Percentiles rank a stretch among this genome's conserved stretches.
Conservation (phyloP, 192 early-diverging fungal genomes). For the Coemansia sp. region DNA sequence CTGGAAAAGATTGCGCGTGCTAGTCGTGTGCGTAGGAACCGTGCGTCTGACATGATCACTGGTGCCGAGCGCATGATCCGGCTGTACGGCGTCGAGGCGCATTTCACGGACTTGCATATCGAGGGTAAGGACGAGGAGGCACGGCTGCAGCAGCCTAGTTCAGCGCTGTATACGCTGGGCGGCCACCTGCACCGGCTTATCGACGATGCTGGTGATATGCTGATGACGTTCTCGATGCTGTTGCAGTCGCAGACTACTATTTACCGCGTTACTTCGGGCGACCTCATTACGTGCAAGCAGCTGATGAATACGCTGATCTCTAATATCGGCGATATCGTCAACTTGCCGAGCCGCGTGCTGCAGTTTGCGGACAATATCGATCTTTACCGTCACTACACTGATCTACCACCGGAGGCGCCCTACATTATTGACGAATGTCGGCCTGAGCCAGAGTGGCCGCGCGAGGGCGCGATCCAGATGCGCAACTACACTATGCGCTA, state of each 20-base stretch:
- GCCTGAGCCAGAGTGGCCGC: constrained; percentile 68
- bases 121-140: constrained; percentile 62
- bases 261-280: constrained; percentile 20
- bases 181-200: constrained; percentile 53
- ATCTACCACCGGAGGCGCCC: constrained; percentile 47
- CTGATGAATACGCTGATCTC: constrained; percentile 7
- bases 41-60: constrained; percentile 16
- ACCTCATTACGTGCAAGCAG: constrained; percentile 14
- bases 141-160: constrained; percentile 53
- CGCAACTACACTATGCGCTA: constrained; percentile 60
- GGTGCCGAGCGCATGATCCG: constrained; percentile 73
- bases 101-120: constrained; percentile 60
- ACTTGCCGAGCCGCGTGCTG: constrained; percentile 15
- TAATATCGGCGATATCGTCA: constrained; percentile 10
- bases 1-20: constrained; percentile 6
- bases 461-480: constrained; percentile 60
- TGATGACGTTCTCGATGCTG: constrained; percentile 18
- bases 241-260: constrained; percentile 22
- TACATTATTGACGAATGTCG: constrained; percentile 36
- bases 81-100: constrained; percentile 59
- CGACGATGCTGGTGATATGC: constrained; percentile 46
- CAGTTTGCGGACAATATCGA: constrained; percentile 26
- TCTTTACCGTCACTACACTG: constrained; percentile 32
- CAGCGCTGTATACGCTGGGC: constrained; percentile 64
- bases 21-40: not conserved